Conservation (phyloP, 202 grass and related monocot species). For the Cymbopogon flexuosus region DNA sequence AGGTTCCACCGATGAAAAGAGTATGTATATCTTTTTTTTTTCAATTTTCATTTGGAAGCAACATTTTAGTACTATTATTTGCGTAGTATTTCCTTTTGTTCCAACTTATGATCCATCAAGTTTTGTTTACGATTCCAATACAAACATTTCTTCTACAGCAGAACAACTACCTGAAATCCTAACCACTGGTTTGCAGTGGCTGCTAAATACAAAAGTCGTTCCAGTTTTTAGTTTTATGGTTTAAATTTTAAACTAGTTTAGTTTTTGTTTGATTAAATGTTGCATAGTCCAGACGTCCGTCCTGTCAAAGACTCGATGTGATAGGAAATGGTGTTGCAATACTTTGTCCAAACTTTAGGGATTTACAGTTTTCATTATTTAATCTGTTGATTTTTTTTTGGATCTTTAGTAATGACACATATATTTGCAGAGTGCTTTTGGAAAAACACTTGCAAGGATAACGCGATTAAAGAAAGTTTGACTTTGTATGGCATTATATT, state of each 20-base stretch:
- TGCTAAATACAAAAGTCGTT: not conserved
- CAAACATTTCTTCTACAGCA: not conserved
- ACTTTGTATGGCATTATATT: slow-evolving; percentile 40
- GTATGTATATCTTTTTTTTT: slow-evolving; percentile 36
- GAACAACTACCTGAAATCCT: slow-evolving; percentile 7
- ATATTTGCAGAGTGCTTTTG: slow-evolving; percentile 48
- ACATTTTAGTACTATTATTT: not conserved
- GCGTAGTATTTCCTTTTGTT: not conserved
- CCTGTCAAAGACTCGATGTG: not conserved
- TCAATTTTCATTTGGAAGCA: slow-evolving; percentile 11
- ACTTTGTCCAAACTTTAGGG: not conserved
- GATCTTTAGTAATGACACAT: slow-evolving; percentile 3
- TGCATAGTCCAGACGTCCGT: not conserved
- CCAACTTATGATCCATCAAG: slow-evolving; percentile 14
- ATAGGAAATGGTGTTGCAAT: not conserved
- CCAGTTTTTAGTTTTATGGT: not conserved
- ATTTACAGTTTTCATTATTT: slow-evolving; percentile 8
- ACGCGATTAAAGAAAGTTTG: slow-evolving; percentile 46
- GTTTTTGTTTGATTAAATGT: not conserved
- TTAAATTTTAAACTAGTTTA: no score
- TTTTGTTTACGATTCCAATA: slow-evolving; percentile 5
- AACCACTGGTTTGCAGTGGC: not conserved
- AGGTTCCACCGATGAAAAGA: slow-evolving; percentile 47
- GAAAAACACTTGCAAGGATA: slow-evolving; percentile 44
- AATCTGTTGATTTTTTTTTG: not conserved